A percentile compares a stretch with the other conserved stretches of the same genome.
phyloP scores from a whole-genome alignment of 257 asterid species.

The Solanum pinnatisectum region DNA sequence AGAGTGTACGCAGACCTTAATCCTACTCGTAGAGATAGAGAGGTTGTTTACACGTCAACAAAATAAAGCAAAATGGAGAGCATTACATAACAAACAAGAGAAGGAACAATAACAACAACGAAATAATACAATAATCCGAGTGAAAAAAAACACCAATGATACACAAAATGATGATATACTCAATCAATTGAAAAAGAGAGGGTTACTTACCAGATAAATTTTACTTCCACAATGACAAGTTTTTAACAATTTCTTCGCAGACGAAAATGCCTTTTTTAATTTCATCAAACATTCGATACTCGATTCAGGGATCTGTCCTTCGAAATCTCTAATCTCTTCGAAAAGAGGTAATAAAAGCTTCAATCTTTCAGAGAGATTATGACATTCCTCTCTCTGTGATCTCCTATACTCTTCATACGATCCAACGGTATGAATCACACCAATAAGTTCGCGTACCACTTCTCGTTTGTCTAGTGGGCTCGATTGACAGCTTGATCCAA shows the following conservation, averaged over 20 bases:
- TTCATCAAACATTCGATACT: conserved; percentile 35
- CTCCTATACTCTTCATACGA: conserved; percentile 48
- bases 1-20: not conserved
- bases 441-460: conserved; percentile 37
- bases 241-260: conserved; percentile 58
- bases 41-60: not conserved
- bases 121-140: not conserved
- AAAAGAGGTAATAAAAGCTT: conserved; percentile 45
- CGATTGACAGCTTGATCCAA: conserved; percentile 13
- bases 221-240: conserved; percentile 76
- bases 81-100: not conserved
- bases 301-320: conserved; percentile 18
- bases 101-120: not conserved
- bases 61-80: not conserved
- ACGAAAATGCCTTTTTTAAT: conserved; percentile 45
- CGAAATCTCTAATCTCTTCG: conserved; percentile 40
- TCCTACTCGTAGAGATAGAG: not conserved
- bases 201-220: conserved; percentile 47
- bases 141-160: not conserved
- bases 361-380: conserved; percentile 36
- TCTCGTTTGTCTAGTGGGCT: conserved; percentile 16
- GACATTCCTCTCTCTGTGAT: conserved; percentile 65
- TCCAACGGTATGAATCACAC: conserved; percentile 33
- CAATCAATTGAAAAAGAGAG: not conserved
- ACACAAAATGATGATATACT: not conserved